Conservation (phyloP, 495 filamentous ascomycete genomes). For the Venustampulla echinocandica region DNA sequence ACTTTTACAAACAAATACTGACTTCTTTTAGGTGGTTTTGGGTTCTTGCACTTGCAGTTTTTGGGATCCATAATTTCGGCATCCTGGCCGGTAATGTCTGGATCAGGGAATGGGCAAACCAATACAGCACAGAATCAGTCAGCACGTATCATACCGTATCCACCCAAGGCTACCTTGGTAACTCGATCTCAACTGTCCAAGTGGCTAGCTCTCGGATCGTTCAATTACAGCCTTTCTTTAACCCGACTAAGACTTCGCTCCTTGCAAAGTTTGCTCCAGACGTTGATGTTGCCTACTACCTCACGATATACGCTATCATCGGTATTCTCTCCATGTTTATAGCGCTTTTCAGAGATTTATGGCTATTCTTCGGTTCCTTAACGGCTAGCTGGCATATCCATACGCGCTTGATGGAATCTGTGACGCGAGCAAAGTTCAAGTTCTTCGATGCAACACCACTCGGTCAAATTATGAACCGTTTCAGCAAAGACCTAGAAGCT, state of each 20-base stretch:
- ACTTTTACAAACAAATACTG: conserved; percentile 1
- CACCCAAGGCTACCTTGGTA: conserved; percentile 13
- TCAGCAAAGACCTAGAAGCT: conserved; percentile 93
- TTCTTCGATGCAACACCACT: conserved; percentile 98
- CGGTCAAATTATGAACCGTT: conserved; percentile 96
- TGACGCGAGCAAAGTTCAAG: conserved; percentile 85
- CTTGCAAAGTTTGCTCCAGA: conserved; percentile 30
- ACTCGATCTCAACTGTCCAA: conserved; percentile 16
- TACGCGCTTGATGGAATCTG: conserved; percentile 61
- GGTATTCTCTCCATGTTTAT: conserved; percentile 63
- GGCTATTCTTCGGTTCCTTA: conserved; percentile 88
- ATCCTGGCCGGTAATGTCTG: conserved; percentile 83
- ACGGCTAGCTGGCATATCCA: conserved; percentile 84
- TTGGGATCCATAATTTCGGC: conserved; percentile 71
- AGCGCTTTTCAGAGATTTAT: conserved; percentile 69
- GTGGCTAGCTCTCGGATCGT: conserved; percentile 11
- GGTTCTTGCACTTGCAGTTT: conserved; percentile 62
- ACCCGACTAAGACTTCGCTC: conserved; percentile 19
- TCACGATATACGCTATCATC: conserved; percentile 72
- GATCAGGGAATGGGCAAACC: conserved; percentile 80
- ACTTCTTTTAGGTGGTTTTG: conserved; percentile 58
- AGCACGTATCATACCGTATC: conserved; percentile 6
- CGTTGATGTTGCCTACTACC: conserved; percentile 77
- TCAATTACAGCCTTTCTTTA: conserved; percentile 21
- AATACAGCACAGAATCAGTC: conserved; percentile 32